Evolutionary conservation across 305 asterid genomes (phyloP).

Genomic region (Fraxinus greggii): DNA sequence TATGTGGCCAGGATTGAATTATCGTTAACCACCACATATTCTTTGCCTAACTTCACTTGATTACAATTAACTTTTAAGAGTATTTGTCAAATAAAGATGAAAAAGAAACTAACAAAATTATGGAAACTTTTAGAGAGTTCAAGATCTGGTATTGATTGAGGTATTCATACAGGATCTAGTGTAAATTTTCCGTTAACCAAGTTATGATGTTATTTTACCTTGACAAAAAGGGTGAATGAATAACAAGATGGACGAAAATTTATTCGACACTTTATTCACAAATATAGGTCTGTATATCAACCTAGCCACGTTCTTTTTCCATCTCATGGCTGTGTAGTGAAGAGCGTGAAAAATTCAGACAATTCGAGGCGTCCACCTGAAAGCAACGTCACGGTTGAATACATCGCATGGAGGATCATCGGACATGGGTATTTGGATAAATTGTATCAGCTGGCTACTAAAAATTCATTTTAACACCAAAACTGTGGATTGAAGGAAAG

Average conservation of each 20-base stretch:
- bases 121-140: background rate
- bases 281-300: conserved; percentile 7
- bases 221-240: background rate
- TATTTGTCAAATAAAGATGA: background rate
- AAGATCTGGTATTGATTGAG: background rate
- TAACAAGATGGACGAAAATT: background rate
- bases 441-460: background rate
- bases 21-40: conserved; percentile 17
- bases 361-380: background rate
- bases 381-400: background rate
- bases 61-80: background rate
- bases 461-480: conserved; percentile 43
- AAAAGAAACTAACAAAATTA: background rate
- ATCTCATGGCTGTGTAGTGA: background rate
- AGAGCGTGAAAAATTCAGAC: background rate
- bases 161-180: background rate
- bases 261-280: background rate
- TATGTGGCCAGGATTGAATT: background rate
- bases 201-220: background rate
- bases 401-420: background rate
- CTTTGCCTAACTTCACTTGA: background rate
- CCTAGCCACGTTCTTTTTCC: background rate
- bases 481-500: conserved; percentile 68
- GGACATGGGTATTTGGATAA: conserved; percentile 1
- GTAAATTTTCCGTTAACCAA: background rate